Evolutionary conservation across 805 yeast species (phyloP).

Genomic region (Blastobotrys parvus): DNA sequence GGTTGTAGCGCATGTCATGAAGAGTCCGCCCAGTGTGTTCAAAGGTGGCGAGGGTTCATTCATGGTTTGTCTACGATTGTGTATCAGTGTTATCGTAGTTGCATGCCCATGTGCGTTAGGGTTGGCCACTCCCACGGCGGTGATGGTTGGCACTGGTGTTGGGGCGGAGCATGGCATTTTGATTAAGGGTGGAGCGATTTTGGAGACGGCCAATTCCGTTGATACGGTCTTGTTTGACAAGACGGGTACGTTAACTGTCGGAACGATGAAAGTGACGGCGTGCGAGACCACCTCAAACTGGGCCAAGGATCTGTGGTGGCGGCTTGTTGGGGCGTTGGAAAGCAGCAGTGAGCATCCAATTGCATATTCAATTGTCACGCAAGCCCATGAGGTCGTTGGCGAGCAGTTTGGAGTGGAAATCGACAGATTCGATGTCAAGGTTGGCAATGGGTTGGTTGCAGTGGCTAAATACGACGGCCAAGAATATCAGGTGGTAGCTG

Average conservation of each 20-base stretch:
- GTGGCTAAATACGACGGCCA: conserved; percentile 12
- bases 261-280: conserved; percentile 50
- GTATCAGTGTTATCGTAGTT: conserved; percentile 89
- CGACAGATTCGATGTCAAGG: conserved; percentile 19
- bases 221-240: conserved; percentile 78
- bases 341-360: conserved; percentile 78
- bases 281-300: conserved; percentile 1
- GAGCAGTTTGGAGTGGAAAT: conserved; percentile 5
- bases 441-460: conserved; percentile 30
- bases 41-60: conserved; percentile 41
- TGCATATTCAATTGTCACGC: conserved; percentile 56
- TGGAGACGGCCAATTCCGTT: conserved; percentile 63
- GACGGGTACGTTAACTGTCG: conserved; percentile 91
- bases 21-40: conserved; percentile 43
- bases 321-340: conserved; percentile 52
- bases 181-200: conserved; percentile 85
- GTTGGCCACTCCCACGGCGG: conserved; percentile 95
- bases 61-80: conserved; percentile 63
- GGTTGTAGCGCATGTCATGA: conserved; percentile 30
- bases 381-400: conserved; percentile 21
- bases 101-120: conserved; percentile 99
- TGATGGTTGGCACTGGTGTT: conserved; percentile 97
- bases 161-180: conserved; percentile 87
- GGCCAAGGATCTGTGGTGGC: conserved; percentile 37
- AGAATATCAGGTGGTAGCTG: conserved; percentile 2